These are phyloP conservation scores for Paxillus ammoniavirescens DNA, from an alignment of 768 basidiomycete genomes.

Conservation along the genomic window DNA sequence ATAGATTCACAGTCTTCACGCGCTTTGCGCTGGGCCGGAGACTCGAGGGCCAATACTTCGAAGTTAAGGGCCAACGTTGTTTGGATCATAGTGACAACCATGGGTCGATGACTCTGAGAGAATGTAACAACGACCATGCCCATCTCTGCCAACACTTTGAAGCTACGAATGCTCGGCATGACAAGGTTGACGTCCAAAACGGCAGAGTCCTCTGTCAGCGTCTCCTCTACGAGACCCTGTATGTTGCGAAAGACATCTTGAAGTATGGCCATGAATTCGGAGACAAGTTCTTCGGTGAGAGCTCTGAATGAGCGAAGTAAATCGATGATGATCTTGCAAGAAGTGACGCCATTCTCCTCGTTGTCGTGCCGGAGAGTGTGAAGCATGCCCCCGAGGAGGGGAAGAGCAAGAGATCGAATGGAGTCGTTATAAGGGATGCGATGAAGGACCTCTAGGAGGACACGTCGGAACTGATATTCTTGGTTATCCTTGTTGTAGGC, in stretches of 20 bases:
- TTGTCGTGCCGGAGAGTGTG: slow-evolving; percentile 86
- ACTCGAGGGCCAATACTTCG: slow-evolving; percentile 72
- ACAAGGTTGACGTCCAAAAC: slow-evolving; percentile 54
- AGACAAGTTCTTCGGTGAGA: slow-evolving; percentile 68
- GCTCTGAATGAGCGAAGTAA: slow-evolving; percentile 75
- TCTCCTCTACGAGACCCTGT: slow-evolving; percentile 65
- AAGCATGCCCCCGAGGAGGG: slow-evolving; percentile 79
- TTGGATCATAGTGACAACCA: slow-evolving; percentile 65
- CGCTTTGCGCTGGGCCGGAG: slow-evolving; percentile 77
- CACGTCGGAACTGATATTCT: slow-evolving; percentile 83
- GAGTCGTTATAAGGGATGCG: slow-evolving; percentile 81
- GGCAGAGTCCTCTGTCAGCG: slow-evolving; percentile 66
- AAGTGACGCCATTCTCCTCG: slow-evolving; percentile 90
- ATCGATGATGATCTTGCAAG: slow-evolving; percentile 91
- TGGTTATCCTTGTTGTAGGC: slow-evolving; percentile 62
- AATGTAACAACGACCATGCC: slow-evolving; percentile 89
- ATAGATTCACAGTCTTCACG: slow-evolving; percentile 78
- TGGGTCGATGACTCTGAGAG: slow-evolving; percentile 72
- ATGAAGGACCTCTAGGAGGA: slow-evolving; percentile 86
- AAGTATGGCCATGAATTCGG: slow-evolving; percentile 79
- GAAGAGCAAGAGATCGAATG: slow-evolving; percentile 62
- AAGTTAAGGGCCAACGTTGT: slow-evolving; percentile 77
- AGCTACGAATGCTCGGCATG: slow-evolving; percentile 76
- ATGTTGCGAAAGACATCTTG: slow-evolving; percentile 78
- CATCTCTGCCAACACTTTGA: slow-evolving; percentile 94